These are phyloP conservation scores for Sindora glabra DNA, from an alignment of 306 rosid species.

Conservation along the genomic window DNA sequence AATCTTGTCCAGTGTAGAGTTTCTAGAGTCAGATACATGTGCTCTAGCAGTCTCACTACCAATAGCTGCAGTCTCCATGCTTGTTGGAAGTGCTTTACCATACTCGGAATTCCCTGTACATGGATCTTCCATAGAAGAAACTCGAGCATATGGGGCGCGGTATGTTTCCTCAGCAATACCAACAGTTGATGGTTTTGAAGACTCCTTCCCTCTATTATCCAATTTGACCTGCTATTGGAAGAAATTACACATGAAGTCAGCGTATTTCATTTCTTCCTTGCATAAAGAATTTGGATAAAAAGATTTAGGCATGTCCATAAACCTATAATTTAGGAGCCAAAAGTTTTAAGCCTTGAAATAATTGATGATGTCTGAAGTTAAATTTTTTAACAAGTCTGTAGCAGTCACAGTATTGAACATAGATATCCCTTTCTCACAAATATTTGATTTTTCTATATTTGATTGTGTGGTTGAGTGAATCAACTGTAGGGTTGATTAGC, in stretches of 20 bases:
- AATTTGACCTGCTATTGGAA: slow-evolving; percentile 36
- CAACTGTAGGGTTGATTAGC: too few species aligned
- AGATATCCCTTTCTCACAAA: too few species aligned
- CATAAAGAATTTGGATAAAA: too few species aligned
- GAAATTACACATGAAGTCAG: slow-evolving; percentile 7
- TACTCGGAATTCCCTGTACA: slow-evolving; percentile 57
- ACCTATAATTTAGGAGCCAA: too few species aligned
- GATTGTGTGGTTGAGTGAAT: too few species aligned
- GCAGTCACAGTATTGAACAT: too few species aligned
- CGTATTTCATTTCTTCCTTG: background rate
- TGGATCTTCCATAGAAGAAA: slow-evolving; percentile 87
- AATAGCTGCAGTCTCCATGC: slow-evolving; percentile 34
- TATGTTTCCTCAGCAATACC: slow-evolving; percentile 34
- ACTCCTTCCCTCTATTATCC: slow-evolving; percentile 34
- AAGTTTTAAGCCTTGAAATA: too few species aligned
- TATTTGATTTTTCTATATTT: too few species aligned
- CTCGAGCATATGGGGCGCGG: slow-evolving; percentile 65
- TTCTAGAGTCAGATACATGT: slow-evolving; percentile 47
- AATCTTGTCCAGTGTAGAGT: slow-evolving; percentile 64
- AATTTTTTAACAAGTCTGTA: too few species aligned
- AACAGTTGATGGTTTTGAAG: slow-evolving; percentile 32
- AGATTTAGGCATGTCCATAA: too few species aligned
- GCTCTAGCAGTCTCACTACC: slow-evolving; percentile 39
- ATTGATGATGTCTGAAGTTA: too few species aligned
- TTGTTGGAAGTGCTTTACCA: slow-evolving; percentile 49